Evolutionary conservation across 192 early-diverging fungal species (phyloP).

Genomic region (Oehlia diaphana): DNA sequence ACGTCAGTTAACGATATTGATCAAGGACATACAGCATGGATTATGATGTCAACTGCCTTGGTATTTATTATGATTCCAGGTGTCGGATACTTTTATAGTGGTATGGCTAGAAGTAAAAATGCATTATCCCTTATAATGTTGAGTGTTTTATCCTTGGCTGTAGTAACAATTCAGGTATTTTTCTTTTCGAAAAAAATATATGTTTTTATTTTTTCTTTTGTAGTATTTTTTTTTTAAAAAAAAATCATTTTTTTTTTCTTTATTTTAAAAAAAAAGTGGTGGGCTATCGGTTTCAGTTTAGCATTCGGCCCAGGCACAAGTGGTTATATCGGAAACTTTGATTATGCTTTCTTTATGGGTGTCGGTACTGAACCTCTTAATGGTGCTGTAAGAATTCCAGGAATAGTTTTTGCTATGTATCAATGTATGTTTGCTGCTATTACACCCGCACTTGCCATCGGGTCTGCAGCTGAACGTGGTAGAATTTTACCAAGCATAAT

Average conservation of each 20-base stretch:
- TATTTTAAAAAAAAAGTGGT: slow-evolving; percentile 61
- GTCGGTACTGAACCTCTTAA: slow-evolving; percentile 48
- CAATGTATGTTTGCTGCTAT: slow-evolving; percentile 94
- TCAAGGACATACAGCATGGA: slow-evolving; percentile 64
- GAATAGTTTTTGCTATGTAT: slow-evolving; percentile 69
- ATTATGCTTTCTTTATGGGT: slow-evolving; percentile 67
- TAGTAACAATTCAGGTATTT: slow-evolving; percentile 86
- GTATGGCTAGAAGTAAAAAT: slow-evolving; percentile 91
- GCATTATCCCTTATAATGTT: slow-evolving; percentile 88
- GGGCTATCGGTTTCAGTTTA: slow-evolving; percentile 87
- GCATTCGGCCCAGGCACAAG: slow-evolving; percentile 74
- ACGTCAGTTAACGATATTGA: background rate
- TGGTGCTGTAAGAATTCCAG: slow-evolving; percentile 33
- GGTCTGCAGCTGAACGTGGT: slow-evolving; percentile 87
- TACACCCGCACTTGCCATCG: slow-evolving; percentile 88
- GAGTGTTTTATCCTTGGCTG: slow-evolving; percentile 74
- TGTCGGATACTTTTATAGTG: slow-evolving; percentile 95
- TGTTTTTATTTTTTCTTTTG: background rate
- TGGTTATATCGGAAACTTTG: slow-evolving; percentile 79
- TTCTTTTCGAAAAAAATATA: slow-evolving; percentile 4
- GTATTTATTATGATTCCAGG: slow-evolving; percentile 97
- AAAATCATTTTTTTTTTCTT: background rate
- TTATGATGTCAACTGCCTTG: slow-evolving; percentile 69
- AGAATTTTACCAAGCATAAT: slow-evolving; percentile 84
- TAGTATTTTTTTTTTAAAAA: background rate